phyloP scores from a whole-genome alignment of 805 yeast species.

The Teunomyces aglyptinius region DNA sequence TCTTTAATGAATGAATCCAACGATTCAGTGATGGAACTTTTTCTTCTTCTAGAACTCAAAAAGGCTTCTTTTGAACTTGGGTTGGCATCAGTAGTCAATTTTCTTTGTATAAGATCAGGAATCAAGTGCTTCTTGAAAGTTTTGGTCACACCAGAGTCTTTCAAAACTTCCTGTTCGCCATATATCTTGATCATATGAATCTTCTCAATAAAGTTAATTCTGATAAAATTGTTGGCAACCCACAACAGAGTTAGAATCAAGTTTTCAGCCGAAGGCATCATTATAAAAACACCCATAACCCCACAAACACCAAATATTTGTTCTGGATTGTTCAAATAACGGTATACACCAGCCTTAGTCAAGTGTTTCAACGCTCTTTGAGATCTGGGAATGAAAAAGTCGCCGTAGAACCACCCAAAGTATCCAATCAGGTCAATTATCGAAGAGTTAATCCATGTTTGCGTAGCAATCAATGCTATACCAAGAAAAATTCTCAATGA shows the following conservation, averaged over 20 bases:
- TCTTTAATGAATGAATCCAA: conserved; percentile 47
- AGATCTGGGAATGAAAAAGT: conserved; percentile 65
- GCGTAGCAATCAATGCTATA: conserved; percentile 51
- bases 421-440: conserved; percentile 72
- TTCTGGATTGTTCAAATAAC: conserved; percentile 81
- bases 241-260: conserved; percentile 54
- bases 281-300: conserved; percentile 70
- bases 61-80: conserved; percentile 13
- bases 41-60: conserved; percentile 18
- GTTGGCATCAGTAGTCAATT: conserved; percentile 15
- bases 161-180: conserved; percentile 58
- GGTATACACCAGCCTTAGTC: conserved; percentile 76
- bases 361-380: conserved; percentile 42
- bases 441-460: conserved; percentile 66
- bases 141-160: conserved; percentile 51
- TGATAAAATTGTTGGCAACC: conserved; percentile 63
- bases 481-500: conserved; percentile 61
- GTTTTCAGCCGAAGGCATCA: conserved; percentile 51
- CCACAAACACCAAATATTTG: conserved; percentile 76
- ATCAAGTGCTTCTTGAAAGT: conserved; percentile 42
- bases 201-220: conserved; percentile 71
- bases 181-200: conserved; percentile 75
- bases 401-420: conserved; percentile 91
- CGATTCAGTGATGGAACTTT: conserved; percentile 41
- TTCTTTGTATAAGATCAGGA: conserved; percentile 38